Percentiles rank a stretch among this genome's conserved stretches.
Conservation (phyloP, 2,329 filamentous ascomycete genomes). For the Aspergillus phoenicis region DNA sequence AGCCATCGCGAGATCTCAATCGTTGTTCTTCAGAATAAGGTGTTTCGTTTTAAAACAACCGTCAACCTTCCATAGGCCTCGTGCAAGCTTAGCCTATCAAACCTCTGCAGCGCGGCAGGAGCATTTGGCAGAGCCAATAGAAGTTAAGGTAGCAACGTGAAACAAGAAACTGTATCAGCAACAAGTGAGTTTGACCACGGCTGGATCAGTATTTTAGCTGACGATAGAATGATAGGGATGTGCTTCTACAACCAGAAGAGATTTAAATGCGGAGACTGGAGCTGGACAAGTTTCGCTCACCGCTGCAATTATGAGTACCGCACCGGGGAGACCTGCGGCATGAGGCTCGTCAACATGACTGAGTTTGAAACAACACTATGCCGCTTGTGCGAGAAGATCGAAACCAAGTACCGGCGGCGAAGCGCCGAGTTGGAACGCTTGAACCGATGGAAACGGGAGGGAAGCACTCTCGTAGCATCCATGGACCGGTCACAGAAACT, state of each 20-base stretch:
- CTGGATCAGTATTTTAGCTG: constrained; percentile 27
- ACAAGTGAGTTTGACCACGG: constrained; percentile 38
- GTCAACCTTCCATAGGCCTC: constrained; percentile 25
- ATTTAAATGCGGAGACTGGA: constrained; percentile 86
- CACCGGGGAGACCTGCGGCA: constrained; percentile 92
- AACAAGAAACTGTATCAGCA: constrained; percentile 34
- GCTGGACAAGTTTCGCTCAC: constrained; percentile 89
- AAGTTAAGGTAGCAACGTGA: constrained; percentile 31
- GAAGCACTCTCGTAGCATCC: constrained; percentile 59
- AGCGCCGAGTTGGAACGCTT: constrained; percentile 75
- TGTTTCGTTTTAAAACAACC: constrained; percentile 28
- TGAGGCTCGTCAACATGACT: constrained; percentile 83
- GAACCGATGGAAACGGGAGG: constrained; percentile 74
- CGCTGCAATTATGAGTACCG: constrained; percentile 95
- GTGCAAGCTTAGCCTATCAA: constrained; percentile 39
- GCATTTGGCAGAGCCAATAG: constrained; percentile 36
- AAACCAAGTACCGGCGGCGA: constrained; percentile 77
- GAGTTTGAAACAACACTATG: constrained; percentile 67
- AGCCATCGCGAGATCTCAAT: constrained; percentile 26
- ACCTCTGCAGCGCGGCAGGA: constrained; percentile 29
- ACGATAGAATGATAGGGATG: constrained; percentile 60
- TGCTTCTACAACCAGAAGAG: constrained; percentile 93
- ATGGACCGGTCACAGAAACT: constrained; percentile 71
- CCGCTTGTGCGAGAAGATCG: constrained; percentile 84
- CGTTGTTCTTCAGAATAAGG: constrained; percentile 19